A percentile compares a stretch with the other conserved stretches of the same genome.
phyloP scores from a whole-genome alignment of 2,329 filamentous ascomycete genomes.

The Ophiocordyceps camponoti-leonardi region DNA sequence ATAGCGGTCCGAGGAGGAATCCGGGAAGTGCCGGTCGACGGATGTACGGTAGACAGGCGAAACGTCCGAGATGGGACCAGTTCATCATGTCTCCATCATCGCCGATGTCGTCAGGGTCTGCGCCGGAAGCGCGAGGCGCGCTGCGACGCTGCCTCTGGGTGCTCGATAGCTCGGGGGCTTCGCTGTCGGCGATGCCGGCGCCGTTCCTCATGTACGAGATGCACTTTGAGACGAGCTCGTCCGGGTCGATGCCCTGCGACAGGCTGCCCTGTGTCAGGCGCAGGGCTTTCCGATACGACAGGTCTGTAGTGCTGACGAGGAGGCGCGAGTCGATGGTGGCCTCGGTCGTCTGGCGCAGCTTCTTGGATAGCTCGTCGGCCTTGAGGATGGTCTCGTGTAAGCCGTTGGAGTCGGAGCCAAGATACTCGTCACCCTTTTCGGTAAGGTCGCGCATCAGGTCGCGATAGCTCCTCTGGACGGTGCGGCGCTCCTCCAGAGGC shows the following conservation, averaged over 20 bases:
- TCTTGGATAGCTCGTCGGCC: conserved; percentile 46
- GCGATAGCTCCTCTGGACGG: conserved; percentile 52
- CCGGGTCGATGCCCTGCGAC: conserved; percentile 64
- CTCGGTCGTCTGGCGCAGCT: conserved; percentile 76
- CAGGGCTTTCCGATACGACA: conserved; percentile 62
- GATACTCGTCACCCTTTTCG: conserved; percentile 59
- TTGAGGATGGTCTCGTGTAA: conserved; percentile 48
- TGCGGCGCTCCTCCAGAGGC: conserved; percentile 52
- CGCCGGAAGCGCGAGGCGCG: conserved; percentile 6
- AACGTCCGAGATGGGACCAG: conserved; percentile 69
- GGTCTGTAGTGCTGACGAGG: conserved; percentile 62
- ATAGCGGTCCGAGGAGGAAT: conserved; percentile 77
- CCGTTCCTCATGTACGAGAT: conserved; percentile 71
- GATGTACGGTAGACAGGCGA: conserved; percentile 57
- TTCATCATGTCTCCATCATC: conserved; percentile 65
- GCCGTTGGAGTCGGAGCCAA: conserved; percentile 46
- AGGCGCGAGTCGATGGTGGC: conserved; percentile 82
- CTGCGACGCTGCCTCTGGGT: conserved; percentile 28
- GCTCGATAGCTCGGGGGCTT: conserved; percentile 30
- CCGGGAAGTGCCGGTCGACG: conserved; percentile 60
- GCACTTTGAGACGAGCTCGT: conserved; percentile 83
- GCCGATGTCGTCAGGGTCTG: conserved; percentile 39
- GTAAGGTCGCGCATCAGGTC: conserved; percentile 39
- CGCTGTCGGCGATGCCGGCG: conserved; percentile 32
- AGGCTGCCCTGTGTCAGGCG: conserved; percentile 57